phyloP scores from a whole-genome alignment of 345 rosid species.

The Eucalyptus erythrocorys region DNA sequence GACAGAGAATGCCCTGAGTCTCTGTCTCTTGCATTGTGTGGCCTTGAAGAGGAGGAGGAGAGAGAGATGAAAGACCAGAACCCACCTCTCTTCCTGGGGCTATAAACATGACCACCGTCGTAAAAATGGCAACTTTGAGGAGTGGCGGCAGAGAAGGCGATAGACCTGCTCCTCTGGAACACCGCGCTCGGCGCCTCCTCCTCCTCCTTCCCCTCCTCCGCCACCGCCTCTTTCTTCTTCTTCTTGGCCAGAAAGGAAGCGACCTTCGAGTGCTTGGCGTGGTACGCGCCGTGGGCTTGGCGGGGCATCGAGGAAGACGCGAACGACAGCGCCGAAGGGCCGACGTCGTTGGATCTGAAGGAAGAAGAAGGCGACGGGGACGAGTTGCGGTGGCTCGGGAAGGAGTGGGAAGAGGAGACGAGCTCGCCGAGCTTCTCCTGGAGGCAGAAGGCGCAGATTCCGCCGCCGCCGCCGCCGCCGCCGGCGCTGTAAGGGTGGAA shows the following conservation, averaged over 20 bases:
- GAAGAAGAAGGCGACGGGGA: conserved; percentile 39
- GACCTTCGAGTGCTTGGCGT: conserved; percentile 8
- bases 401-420: conserved; percentile 73
- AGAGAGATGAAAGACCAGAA: conserved; percentile 86
- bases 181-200: conserved; percentile 28
- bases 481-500: conserved; percentile 59
- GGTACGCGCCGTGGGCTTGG: not conserved
- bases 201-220: not conserved
- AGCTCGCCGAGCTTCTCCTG: conserved; percentile 97
- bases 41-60: conserved; percentile 15
- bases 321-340: conserved; percentile 21
- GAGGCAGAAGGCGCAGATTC: conserved; percentile 96
- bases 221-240: conserved; percentile 40
- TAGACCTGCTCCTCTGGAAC: conserved; percentile 80
- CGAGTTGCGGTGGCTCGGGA: conserved; percentile 34
- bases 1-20: not conserved
- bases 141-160: conserved; percentile 8
- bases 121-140: conserved; percentile 25
- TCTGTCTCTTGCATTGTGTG: not conserved
- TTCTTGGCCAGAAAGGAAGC: conserved; percentile 70
- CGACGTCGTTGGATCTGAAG: conserved; percentile 32
- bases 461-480: conserved; percentile 96
- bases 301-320: not conserved
- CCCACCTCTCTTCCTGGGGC: conserved; percentile 59
- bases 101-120: conserved; percentile 29